Evolutionary conservation across 208 protist species (phyloP), one percentile per base, ranked within the genome.

Genomic region (Acanthamoeba healyi): DNA sequence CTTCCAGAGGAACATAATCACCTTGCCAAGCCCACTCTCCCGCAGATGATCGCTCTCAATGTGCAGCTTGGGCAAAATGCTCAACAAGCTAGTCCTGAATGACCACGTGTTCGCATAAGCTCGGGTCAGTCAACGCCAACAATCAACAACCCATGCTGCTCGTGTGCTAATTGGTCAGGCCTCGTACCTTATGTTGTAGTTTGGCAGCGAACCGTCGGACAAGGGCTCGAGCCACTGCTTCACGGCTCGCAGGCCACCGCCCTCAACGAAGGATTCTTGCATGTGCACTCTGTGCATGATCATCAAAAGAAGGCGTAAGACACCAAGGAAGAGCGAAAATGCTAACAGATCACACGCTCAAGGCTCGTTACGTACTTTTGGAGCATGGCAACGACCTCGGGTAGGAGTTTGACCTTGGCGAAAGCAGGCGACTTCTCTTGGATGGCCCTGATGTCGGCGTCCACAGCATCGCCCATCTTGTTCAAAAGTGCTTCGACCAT

Each of bases 1-100:
- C 54, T 74, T 70, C 56, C 58, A 92, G 29, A 92, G 38, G 63
- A 92, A 92, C 86, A 92, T 92, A 12, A 92, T 29, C 34, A 74
- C 58, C 44, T 77, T 67, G 7, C 86, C 86, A 2, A 92, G 34
- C 14, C 86, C 86, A 24, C 86, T 92, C 49, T 92, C 86, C 19
- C 44, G 34, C 36, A 92, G 58, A 44, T 92, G 58, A 6, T 92
- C 86, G 29, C 61, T 92, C 15, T 65, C 26, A 26, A 92, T 65
- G 29, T 72, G 54, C 36, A 92, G 86, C 58, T 77, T 67, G 44
- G 32, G 32, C 36, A 92, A 56, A 9, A 92, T 65, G 22, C 29
- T 38, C 24, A 92, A 51, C n/a, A 92, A 4, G n/a, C 58, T 67
- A 6, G 58, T 67, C 58, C 58, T 58, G 26, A 12, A 26, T 22